Evolutionary conservation across 352 stramenopile species (phyloP), one percentile per base, ranked within the genome.

Genomic region (Saprolegnia diclina): DNA sequence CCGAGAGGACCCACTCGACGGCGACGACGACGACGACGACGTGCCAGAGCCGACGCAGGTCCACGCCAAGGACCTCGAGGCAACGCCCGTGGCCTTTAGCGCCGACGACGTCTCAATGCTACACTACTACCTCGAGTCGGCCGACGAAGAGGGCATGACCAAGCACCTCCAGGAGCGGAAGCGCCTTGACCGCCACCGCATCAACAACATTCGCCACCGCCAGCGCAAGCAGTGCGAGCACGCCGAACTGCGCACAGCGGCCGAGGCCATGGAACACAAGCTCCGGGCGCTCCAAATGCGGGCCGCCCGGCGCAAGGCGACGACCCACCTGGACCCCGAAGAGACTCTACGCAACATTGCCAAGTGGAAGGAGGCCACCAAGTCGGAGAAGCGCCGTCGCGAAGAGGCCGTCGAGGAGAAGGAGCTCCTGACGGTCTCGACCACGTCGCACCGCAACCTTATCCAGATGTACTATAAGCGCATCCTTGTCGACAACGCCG

Each of bases 171-270:
- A 59, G 35, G 52, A 59, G 16, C 52, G 52, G 24, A 59, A 59
- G 35, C 24, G 52, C 11, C n/a, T 59, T 3, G 52, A 59, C 11
- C 13, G 52, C 13, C 63, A 69, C 22, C 63, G 63, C 0, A 21
- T 69, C 16, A 69, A 69, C 48, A 69, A 69, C 42, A 69, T 69
- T 53, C 63, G 63, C 48, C 63, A 69, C 26, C 63, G 63, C 40
- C 48, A 69, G 29, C 48, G 63, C 29, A 69, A 69, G 40, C 63
- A 69, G 38, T 46, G 45, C 21, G 63, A 69, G 21, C 46, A 69
- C 53, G 63, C 53, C 32, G 14, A 24, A 19, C 35, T 69, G 53
- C 63, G 63, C 16, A 45, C 13, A 19, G 45, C 48, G 61, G 63
- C 54, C 10, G 63, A 62, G 9, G 38, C 21, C 14, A 35, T 69